Evolutionary conservation across 495 filamentous ascomycete species (phyloP).

Genomic region (Cenococcum geophilum): DNA sequence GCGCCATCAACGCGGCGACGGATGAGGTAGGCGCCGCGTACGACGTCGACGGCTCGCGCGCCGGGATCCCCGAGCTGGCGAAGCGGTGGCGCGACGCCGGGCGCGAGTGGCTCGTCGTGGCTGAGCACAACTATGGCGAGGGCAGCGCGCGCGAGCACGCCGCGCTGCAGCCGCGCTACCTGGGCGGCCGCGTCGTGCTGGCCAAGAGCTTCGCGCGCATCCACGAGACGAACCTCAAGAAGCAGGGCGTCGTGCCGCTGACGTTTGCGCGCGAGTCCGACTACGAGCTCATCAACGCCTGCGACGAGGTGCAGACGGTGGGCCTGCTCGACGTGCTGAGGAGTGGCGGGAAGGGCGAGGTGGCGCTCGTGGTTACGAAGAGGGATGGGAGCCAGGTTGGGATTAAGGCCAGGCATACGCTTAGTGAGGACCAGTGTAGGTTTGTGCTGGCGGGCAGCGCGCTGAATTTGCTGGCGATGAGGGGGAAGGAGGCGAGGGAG

Average conservation of each 20-base stretch:
- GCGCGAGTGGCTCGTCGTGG: slow-evolving; percentile 82
- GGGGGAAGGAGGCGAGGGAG: slow-evolving; percentile 31
- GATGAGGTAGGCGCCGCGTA: slow-evolving; percentile 88
- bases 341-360: slow-evolving; percentile 73
- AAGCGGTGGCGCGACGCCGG: slow-evolving; percentile 68
- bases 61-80: slow-evolving; percentile 78
- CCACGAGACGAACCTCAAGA: slow-evolving; percentile 98
- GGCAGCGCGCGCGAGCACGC: slow-evolving; percentile 93
- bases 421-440: slow-evolving; percentile 78
- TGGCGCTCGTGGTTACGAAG: slow-evolving; percentile 58
- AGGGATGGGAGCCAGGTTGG: slow-evolving; percentile 54
- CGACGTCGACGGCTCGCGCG: slow-evolving; percentile 64
- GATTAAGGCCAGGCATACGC: slow-evolving; percentile 65
- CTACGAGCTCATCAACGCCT: slow-evolving; percentile 74
- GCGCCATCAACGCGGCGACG: slow-evolving; percentile 84
- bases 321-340: slow-evolving; percentile 76
- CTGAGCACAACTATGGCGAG: slow-evolving; percentile 97
- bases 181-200: slow-evolving; percentile 82
- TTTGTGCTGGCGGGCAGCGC: slow-evolving; percentile 94
- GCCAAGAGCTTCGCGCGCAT: slow-evolving; percentile 91
- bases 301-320: slow-evolving; percentile 73
- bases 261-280: slow-evolving; percentile 82
- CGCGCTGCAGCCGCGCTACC: slow-evolving; percentile 89
- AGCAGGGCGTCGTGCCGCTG: slow-evolving; percentile 92
- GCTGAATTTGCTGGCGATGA: slow-evolving; percentile 74